Conservation (phyloP, 148 eudicot genomes). For the Talinum fruticosum region DNA sequence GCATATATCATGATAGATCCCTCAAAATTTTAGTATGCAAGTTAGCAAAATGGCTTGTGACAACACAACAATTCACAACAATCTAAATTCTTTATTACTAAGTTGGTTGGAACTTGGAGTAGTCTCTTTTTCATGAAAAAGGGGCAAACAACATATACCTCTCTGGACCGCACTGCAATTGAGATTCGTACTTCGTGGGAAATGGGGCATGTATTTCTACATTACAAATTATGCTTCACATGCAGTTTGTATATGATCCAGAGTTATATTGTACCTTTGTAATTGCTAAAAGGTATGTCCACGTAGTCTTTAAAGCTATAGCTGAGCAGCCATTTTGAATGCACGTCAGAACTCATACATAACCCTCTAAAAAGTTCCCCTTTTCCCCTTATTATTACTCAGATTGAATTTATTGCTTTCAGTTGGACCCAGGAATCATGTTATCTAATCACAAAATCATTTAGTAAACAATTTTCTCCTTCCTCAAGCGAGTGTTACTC, state of each 20-base stretch:
- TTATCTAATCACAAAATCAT: background rate
- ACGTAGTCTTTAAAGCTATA: no score
- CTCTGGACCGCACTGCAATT: background rate
- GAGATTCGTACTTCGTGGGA: no score
- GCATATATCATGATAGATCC: slow-evolving; percentile 10
- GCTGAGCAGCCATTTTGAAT: no score
- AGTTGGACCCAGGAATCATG: no score
- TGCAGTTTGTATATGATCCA: no score
- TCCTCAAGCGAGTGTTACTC: background rate
- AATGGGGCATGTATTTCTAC: no score
- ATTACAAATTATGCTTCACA: no score
- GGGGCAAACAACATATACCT: background rate
- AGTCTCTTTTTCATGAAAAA: background rate
- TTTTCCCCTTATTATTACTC: no score
- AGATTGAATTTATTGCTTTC: background rate
- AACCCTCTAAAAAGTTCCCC: no score
- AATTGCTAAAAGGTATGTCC: no score
- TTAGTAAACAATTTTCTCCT: background rate
- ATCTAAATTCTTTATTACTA: background rate
- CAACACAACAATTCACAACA: background rate
- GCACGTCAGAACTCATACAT: no score
- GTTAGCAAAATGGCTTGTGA: background rate
- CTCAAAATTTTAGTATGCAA: background rate
- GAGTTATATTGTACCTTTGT: no score
- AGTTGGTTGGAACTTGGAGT: background rate